phyloP scores from a whole-genome alignment of 116 monocot species.

The Posidonia oceanica region DNA sequence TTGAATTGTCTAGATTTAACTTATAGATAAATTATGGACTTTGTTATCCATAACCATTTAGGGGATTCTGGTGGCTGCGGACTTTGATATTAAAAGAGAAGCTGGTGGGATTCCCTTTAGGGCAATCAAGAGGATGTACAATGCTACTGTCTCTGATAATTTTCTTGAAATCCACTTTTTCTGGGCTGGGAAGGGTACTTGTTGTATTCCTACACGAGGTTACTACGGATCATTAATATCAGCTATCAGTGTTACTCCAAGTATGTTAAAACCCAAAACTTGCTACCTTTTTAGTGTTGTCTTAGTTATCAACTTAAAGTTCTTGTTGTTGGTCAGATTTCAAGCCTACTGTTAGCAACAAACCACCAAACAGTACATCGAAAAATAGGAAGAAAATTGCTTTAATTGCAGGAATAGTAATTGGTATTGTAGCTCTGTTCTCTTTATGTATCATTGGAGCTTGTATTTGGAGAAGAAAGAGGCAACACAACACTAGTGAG shows the following conservation, averaged over 20 bases:
- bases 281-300: no score
- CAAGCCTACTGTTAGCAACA: slow-evolving; percentile 47
- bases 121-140: neutral
- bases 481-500: slow-evolving; percentile 14
- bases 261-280: neutral
- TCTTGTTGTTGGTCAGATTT: slow-evolving; percentile 37
- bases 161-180: neutral
- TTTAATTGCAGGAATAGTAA: slow-evolving; percentile 26
- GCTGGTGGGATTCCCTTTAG: neutral
- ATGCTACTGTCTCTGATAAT: slow-evolving; percentile 8
- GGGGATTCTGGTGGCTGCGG: slow-evolving; percentile 12
- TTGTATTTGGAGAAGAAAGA: slow-evolving; percentile 13
- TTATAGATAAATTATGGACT: no score
- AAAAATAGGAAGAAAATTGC: slow-evolving; percentile 26
- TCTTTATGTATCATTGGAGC: slow-evolving; percentile 6
- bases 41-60: neutral
- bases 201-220: slow-evolving; percentile 7
- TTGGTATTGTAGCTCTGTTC: slow-evolving; percentile 20
- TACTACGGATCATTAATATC: slow-evolving; percentile 2
- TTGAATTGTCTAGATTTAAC: no score
- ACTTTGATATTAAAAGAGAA: slow-evolving; percentile 30
- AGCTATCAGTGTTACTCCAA: slow-evolving; percentile 9
- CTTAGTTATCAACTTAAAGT: no score
- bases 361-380: slow-evolving; percentile 16
- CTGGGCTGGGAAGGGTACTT: neutral